These are phyloP conservation scores for Lepidium sativum DNA, from an alignment of 345 rosid species.

Conservation along the genomic window DNA sequence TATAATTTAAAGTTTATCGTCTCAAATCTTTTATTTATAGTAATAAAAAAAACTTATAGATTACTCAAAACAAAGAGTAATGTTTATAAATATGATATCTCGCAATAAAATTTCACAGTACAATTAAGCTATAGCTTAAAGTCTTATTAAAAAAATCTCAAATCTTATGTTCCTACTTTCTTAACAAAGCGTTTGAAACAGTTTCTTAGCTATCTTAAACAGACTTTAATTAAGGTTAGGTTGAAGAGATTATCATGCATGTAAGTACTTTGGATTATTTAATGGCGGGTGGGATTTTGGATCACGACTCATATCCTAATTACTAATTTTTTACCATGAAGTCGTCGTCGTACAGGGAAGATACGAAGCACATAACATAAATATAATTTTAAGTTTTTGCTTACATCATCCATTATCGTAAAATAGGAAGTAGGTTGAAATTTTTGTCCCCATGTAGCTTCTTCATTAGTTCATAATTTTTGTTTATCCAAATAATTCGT, in stretches of 20 bases:
- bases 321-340: neutral
- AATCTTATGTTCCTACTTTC: constrained; percentile 1
- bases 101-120: no score
- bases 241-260: constrained; percentile 5
- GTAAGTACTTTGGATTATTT: neutral
- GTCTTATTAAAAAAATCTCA: neutral
- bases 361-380: neutral
- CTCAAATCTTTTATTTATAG: no score
- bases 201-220: neutral
- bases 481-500: neutral
- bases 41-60: no score
- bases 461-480: neutral
- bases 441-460: constrained; percentile 2
- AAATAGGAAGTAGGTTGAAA: neutral
- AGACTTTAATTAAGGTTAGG: neutral
- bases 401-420: constrained; percentile 1
- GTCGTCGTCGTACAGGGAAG: constrained; percentile 1
- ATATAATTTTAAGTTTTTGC: neutral
- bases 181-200: neutral
- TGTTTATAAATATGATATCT: no score
- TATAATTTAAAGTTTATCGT: no score
- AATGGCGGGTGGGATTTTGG: constrained; percentile 14
- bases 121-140: no score
- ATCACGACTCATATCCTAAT: constrained; percentile 3
- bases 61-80: no score